These are phyloP conservation scores for Vaucheria bursata DNA, from an alignment of 352 stramenopile genomes.

Conservation along the genomic window DNA sequence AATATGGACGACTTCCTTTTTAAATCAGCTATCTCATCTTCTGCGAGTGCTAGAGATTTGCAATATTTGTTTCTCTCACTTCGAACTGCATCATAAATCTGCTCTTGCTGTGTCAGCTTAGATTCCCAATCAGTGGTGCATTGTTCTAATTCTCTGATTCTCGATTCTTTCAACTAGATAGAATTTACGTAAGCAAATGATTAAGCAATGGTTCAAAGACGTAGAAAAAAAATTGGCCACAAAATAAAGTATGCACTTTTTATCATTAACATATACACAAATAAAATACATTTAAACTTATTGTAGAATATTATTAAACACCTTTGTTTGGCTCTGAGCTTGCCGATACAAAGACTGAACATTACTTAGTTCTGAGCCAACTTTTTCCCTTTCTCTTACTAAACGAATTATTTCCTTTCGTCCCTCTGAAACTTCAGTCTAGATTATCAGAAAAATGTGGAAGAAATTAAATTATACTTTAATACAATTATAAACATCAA, in stretches of 20 bases:
- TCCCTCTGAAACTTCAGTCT: constrained; percentile 71
- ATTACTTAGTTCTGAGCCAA: constrained; percentile 61
- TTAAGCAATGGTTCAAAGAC: too few relatives aligned
- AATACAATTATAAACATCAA: too few relatives aligned
- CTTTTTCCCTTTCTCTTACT: constrained; percentile 81
- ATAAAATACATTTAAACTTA: too few relatives aligned
- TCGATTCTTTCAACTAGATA: constrained; percentile 53
- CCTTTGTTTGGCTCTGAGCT: too few relatives aligned
- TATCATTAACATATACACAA: too few relatives aligned
- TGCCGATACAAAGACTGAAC: constrained; percentile 71
- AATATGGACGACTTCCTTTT: constrained; percentile 95
- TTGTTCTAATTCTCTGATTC: constrained; percentile 55
- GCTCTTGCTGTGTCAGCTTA: constrained; percentile 91
- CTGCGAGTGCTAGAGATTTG: constrained; percentile 87
- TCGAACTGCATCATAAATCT: constrained; percentile 86
- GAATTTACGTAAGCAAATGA: too few relatives aligned
- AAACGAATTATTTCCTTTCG: constrained; percentile 77
- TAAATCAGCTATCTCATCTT: constrained; percentile 89
- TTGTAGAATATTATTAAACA: too few relatives aligned
- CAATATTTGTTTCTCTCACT: constrained; percentile 85
- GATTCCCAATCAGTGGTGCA: constrained; percentile 72
- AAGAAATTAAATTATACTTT: too few relatives aligned
- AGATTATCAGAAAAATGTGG: background rate
- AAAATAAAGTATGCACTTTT: too few relatives aligned
- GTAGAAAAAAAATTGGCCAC: too few relatives aligned